Conservation (phyloP, 1,139 yeast genomes). For the Suhomyces anneliseae region DNA sequence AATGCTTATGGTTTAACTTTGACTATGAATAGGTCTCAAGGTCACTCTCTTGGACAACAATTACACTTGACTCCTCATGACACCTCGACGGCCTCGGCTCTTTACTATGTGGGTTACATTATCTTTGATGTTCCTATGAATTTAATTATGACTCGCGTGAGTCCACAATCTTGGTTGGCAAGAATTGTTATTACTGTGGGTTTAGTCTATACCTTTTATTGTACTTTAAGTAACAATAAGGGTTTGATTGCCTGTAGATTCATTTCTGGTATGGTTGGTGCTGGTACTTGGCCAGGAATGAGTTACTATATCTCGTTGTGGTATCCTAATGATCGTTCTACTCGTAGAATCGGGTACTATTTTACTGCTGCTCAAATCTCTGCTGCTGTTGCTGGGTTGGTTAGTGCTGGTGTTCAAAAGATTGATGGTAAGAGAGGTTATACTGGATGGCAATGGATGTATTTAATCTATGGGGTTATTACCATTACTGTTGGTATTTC, state of each 20-base stretch:
- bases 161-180: slow-evolving; percentile 84
- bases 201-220: slow-evolving; percentile 70
- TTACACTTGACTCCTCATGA: slow-evolving; percentile 56
- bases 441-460: slow-evolving; percentile 90
- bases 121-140: slow-evolving; percentile 89
- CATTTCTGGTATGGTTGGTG: slow-evolving; percentile 77
- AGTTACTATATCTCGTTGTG: slow-evolving; percentile 80
- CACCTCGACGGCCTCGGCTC: slow-evolving; percentile 74
- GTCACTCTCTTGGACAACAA: slow-evolving; percentile 61
- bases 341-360: slow-evolving; percentile 82
- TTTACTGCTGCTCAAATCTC: slow-evolving; percentile 89
- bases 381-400: slow-evolving; percentile 83
- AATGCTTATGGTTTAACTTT: slow-evolving; percentile 77
- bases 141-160: slow-evolving; percentile 74
- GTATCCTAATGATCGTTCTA: slow-evolving; percentile 80
- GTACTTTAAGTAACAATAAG: slow-evolving; percentile 50
- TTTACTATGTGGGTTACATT: slow-evolving; percentile 80
- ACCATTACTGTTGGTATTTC: slow-evolving; percentile 68
- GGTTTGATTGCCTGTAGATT: slow-evolving; percentile 75
- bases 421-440: slow-evolving; percentile 71
- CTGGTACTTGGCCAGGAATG: slow-evolving; percentile 95
- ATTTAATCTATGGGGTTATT: slow-evolving; percentile 69
- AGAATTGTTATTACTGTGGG: slow-evolving; percentile 80
- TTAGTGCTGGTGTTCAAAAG: slow-evolving; percentile 83
- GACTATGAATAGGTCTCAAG: slow-evolving; percentile 69